Conservation (phyloP, 2,329 filamentous ascomycete species). For the Pseudocercospora fijiensis region DNA sequence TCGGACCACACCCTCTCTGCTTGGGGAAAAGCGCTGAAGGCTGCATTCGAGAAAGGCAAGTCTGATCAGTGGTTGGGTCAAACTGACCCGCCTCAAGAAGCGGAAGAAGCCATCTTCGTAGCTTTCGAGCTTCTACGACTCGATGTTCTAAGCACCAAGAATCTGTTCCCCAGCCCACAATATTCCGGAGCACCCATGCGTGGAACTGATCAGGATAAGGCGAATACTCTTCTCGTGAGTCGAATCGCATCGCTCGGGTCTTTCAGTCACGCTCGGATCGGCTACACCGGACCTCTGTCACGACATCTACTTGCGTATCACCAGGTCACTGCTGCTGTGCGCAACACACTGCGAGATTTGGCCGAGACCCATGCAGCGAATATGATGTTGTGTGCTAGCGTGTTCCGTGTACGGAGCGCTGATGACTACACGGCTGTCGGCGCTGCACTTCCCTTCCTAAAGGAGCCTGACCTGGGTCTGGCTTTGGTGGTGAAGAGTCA, state of each 20-base stretch:
- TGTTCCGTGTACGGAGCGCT: constrained; percentile 57
- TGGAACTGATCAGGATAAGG: constrained; percentile 67
- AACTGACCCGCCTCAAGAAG: constrained; percentile 52
- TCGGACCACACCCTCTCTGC: constrained; percentile 73
- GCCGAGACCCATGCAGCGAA: constrained; percentile 78
- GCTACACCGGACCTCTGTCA: constrained; percentile 92
- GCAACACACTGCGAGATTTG: constrained; percentile 75
- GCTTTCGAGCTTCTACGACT: constrained; percentile 83
- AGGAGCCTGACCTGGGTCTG: constrained; percentile 70
- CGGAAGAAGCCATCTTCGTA: constrained; percentile 77
- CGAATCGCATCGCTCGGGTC: constrained; percentile 81
- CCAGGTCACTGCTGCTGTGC: constrained; percentile 75
- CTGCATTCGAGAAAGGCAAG: constrained; percentile 43
- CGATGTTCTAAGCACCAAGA: constrained; percentile 71
- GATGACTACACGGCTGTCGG: constrained; percentile 63
- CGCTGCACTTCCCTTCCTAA: constrained; percentile 65
- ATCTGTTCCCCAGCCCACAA: constrained; percentile 54
- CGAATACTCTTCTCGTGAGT: constrained; percentile 77
- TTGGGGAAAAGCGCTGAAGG: constrained; percentile 79
- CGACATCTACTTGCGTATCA: constrained; percentile 85
- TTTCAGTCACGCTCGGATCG: constrained; percentile 77
- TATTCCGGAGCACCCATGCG: constrained; percentile 60
- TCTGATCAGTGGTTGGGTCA: constrained; percentile 49
- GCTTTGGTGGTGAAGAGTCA: constrained; percentile 79
- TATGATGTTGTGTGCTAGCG: constrained; percentile 78